Base-by-base conservation (phyloP, 768 basidiomycete species). In the Boletus subparvulus region DNA sequence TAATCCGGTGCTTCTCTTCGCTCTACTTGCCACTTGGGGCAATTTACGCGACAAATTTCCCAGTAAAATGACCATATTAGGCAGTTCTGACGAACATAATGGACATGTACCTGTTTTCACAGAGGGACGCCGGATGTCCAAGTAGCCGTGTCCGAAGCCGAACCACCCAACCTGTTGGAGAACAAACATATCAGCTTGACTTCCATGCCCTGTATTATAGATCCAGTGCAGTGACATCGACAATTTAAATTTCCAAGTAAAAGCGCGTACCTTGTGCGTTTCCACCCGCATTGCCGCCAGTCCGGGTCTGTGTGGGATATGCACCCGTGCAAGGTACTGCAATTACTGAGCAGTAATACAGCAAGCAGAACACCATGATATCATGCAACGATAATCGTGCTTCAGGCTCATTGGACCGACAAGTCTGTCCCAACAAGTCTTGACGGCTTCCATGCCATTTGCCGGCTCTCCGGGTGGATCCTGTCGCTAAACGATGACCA, bases 1-100 rank as follows among this genome's bases (percentile, higher is more conserved):
- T 67, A 58, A 66, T 66, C 64, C 72, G 63, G 70, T 73, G 60
- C 52, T 44, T 36, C 48, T 52, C 32, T 24, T 41, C n/a, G 41
- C 47, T 21, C 13, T 52, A 12, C 40, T 32, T 40, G 3, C 66
- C 48, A 47, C 13, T 52, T 47, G 33, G 42, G 63, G 61, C 4
- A 54, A 45, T 26, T 48, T 32, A 17, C 5, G 37, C 19, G 14
- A 14, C 4, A 39, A 59, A 21, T 52, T 58, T 32, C 48, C 36
- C 28, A 57, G 14, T 3, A 35, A 21, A 33, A 36, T 30, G 40
- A 10, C 48, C 30, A 47, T 56, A 50, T 44, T 11, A 13, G 52
- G 54, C 36, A 37, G 24, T 9, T 54, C 7, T 26, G 46, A 30
- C 49, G 52, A 47, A 55, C 49, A 41, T 46, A 39, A 54, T 37